Evolutionary conservation across 2,329 filamentous ascomycete species (phyloP).

Genomic region (Diplocarpon mali): DNA sequence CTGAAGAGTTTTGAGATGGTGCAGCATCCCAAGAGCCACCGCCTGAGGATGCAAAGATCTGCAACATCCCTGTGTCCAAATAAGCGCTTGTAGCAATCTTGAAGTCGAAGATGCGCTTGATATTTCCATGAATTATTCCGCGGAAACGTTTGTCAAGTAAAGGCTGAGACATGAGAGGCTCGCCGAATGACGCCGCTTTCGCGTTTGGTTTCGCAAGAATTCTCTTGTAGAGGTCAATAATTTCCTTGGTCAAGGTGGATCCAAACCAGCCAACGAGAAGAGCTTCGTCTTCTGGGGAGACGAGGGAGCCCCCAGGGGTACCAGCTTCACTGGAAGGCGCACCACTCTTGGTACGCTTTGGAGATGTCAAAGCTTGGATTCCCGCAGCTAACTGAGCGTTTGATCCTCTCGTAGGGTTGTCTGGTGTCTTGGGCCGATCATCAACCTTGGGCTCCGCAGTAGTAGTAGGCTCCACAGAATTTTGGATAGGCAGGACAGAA

Average conservation of each 20-base stretch:
- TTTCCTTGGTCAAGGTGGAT: conserved; percentile 34
- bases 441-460: not conserved
- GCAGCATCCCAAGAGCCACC: conserved; percentile 8
- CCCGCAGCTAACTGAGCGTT: not conserved
- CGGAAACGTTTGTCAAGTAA: conserved; percentile 49
- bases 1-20: not conserved
- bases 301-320: conserved; percentile 16
- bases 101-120: conserved; percentile 53
- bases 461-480: not conserved
- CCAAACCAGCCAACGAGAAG: conserved; percentile 39
- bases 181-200: conserved; percentile 42
- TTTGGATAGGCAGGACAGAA: not conserved
- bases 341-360: not conserved
- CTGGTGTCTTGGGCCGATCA: not conserved
- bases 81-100: conserved; percentile 52
- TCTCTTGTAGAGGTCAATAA: conserved; percentile 43
- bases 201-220: conserved; percentile 41
- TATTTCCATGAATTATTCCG: conserved; percentile 43
- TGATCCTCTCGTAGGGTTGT: not conserved
- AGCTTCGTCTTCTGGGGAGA: conserved; percentile 34
- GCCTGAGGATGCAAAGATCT: conserved; percentile 36
- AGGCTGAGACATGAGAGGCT: conserved; percentile 38
- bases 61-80: conserved; percentile 44
- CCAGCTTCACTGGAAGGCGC: not conserved
- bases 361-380: not conserved